Evolutionary conservation across 805 yeast species (phyloP).

Genomic region (Suhomyces sp.): DNA sequence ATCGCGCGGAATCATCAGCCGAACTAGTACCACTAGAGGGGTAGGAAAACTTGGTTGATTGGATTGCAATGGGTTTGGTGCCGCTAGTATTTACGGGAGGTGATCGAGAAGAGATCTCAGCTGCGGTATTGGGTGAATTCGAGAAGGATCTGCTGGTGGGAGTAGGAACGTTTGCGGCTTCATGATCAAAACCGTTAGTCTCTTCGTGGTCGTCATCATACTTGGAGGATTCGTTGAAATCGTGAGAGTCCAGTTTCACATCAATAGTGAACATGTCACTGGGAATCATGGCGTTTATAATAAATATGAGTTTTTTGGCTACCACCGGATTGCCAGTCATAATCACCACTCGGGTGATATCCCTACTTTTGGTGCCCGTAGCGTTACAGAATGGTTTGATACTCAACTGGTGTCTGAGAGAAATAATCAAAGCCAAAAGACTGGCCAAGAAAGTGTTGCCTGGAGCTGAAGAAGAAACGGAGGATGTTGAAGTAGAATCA

Average conservation of each 20-base stretch:
- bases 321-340: constrained; percentile 61
- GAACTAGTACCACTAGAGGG: not conserved
- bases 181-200: not conserved
- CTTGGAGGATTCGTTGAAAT: not conserved
- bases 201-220: not conserved
- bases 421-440: constrained; percentile 44
- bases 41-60: not conserved
- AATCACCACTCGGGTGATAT: constrained; percentile 49
- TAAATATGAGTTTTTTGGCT: constrained; percentile 56
- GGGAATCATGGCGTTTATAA: constrained; percentile 46
- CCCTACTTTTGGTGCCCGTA: constrained; percentile 19
- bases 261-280: not conserved
- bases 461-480: not conserved
- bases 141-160: not conserved
- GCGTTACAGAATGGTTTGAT: constrained; percentile 31
- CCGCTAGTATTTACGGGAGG: not conserved
- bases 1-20: constrained; percentile 12
- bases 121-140: not conserved
- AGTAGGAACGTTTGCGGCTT: not conserved
- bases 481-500: not conserved
- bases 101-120: not conserved
- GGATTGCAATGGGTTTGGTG: constrained; percentile 4
- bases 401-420: constrained; percentile 34
- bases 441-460: constrained; percentile 44
- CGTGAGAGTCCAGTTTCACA: not conserved